Evolutionary conservation across 78 protist species (phyloP), one percentile per base, ranked within the genome.

Genomic region (Dictyostelium capitatum): DNA sequence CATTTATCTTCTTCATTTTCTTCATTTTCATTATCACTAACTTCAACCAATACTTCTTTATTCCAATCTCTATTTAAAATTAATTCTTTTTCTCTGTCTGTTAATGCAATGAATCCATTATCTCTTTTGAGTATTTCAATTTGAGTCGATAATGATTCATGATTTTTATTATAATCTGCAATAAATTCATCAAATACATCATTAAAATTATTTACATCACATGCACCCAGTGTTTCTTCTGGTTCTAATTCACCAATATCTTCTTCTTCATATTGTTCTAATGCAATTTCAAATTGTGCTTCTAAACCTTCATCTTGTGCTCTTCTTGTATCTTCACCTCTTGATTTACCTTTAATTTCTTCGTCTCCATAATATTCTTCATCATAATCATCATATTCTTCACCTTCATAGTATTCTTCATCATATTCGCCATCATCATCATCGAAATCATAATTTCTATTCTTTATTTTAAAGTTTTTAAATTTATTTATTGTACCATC

Each of bases 131-230:
- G 19, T 46, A 32, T 73, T 25, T 75, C 65, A 43, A 85, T 15
- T 62, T 85, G 92, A 3, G 62, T 69, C 64, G 51, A 53, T 7
- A 85, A 28, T 28, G 92, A 77, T 50, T 30, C 32, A 57, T 85
- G 92, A 47, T 85, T 75, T 53, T 53, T 57, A 20, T 74, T 75
- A 50, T 85, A 85, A 12, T 85, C 78, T 3, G 53, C 92, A 4
- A 85, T 73, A 30, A 85, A 85, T 23, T 85, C 92, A 30, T 85
- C 92, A 17, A 85, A 85, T 15, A 85, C 92, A 28, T 85, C 83
- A 47, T 85, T 46, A 59, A 51, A 85, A 15, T 30, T 41, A 20
- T 85, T 82, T 15, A 82, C 79, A 25, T 43, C 14, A 54, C 23
- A 85, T 41, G 23, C 20, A 62, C 92, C 92, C 30, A 59, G 56